Evolutionary conservation across 176 grass and related monocot genomes (phyloP).

Genomic region (Hordeum marinum): DNA sequence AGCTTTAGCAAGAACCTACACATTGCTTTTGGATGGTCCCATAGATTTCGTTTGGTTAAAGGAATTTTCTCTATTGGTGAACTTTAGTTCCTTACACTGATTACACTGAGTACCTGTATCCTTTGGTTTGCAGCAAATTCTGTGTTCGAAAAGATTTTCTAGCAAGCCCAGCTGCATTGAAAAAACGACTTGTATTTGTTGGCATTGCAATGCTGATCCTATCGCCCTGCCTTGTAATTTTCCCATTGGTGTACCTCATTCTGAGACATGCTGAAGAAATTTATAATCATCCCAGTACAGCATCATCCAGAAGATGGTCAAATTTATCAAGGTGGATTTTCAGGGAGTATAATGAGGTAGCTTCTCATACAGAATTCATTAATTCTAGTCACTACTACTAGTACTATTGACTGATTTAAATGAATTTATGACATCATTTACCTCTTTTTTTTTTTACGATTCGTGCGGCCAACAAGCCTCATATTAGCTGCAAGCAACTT

Average conservation of each 20-base stretch:
- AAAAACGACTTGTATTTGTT: slow-evolving; percentile 67
- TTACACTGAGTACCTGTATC: slow-evolving; percentile 4
- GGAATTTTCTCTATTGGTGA: not conserved
- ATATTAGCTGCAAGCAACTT: slow-evolving; percentile 5
- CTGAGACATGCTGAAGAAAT: slow-evolving; percentile 92
- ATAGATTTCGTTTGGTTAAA: not conserved
- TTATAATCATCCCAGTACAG: slow-evolving; percentile 92
- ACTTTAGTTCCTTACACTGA: slow-evolving; percentile 12
- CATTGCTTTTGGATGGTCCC: not conserved
- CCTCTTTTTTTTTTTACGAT: not conserved
- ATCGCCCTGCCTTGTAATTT: slow-evolving; percentile 84
- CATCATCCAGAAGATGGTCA: slow-evolving; percentile 96
- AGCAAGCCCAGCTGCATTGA: slow-evolving; percentile 68
- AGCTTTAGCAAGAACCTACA: slow-evolving; percentile 10
- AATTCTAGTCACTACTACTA: not conserved
- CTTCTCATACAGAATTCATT: slow-evolving; percentile 7
- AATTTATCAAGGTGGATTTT: slow-evolving; percentile 97
- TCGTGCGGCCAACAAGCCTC: not conserved
- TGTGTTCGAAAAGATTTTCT: slow-evolving; percentile 83
- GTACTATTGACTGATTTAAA: not conserved
- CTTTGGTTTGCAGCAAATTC: slow-evolving; percentile 75
- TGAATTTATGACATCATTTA: not conserved
- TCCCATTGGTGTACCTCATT: slow-evolving; percentile 94
- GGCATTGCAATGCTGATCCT: slow-evolving; percentile 85
- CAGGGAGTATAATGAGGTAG: slow-evolving; percentile 97